Conservation (phyloP, 441 rosid species). For the Syzygium syzygioides region DNA sequence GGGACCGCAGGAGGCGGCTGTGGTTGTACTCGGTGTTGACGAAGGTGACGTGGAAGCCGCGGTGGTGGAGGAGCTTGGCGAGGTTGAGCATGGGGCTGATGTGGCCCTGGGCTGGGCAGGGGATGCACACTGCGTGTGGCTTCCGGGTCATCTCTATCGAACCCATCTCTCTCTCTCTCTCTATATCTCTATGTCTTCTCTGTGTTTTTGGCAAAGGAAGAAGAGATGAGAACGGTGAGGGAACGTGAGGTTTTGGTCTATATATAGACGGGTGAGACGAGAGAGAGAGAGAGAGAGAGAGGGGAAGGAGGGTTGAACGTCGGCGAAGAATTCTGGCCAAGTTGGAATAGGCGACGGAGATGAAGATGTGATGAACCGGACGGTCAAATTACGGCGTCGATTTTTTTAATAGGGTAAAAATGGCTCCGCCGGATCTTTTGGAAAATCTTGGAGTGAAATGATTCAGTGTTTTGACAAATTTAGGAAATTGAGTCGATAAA, state of each 20-base stretch:
- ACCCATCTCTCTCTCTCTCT: neutral
- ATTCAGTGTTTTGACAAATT: neutral
- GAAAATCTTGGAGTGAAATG: neutral
- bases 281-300: neutral
- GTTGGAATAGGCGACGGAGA: neutral
- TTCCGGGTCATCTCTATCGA: neutral
- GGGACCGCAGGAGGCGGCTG: neutral
- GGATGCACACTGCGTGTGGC: slow-evolving; percentile 4
- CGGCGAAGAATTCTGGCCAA: neutral
- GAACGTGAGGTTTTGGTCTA: neutral
- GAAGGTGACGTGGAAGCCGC: slow-evolving; percentile 1
- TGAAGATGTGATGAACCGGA: neutral
- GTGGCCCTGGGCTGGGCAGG: slow-evolving; percentile 3
- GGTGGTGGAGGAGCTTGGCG: slow-evolving; percentile 5
- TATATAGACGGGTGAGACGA: neutral
- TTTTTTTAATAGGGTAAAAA: neutral
- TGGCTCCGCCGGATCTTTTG: neutral
- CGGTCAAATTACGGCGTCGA: neutral
- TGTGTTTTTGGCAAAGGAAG: neutral
- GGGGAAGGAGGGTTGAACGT: neutral
- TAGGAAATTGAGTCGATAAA: neutral
- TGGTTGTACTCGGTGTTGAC: slow-evolving; percentile 7
- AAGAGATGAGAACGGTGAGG: neutral
- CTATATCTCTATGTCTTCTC: neutral
- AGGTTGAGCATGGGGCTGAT: slow-evolving; percentile 6